phyloP scores from a whole-genome alignment of 2,329 filamentous ascomycete species.

The Sporothrix schenckii region DNA sequence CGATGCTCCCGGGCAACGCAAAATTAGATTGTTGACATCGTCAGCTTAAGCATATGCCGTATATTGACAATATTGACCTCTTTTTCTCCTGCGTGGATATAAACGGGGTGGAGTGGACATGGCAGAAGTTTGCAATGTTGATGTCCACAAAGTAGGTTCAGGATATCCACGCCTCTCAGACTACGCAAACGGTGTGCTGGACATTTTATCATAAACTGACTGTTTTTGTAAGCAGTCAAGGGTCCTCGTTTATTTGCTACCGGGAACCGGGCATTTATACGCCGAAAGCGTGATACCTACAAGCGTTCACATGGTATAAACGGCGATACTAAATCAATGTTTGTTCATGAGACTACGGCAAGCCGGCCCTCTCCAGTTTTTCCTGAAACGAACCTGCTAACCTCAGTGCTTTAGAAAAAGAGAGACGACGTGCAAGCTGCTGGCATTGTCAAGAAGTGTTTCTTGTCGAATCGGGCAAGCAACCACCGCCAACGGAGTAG shows the following conservation, averaged over 20 bases:
- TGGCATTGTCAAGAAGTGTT: neutral
- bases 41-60: neutral
- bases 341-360: neutral
- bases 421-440: neutral
- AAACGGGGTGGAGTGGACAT: neutral
- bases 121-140: neutral
- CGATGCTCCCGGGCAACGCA: neutral
- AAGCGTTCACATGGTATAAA: neutral
- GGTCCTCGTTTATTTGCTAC: too few relatives aligned
- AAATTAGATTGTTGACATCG: neutral
- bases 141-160: neutral
- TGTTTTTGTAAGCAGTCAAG: neutral
- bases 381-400: neutral
- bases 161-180: neutral
- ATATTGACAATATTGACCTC: neutral
- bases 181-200: neutral
- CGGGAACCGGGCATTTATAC: neutral
- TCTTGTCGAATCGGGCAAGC: neutral
- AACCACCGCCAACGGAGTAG: neutral
- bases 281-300: neutral
- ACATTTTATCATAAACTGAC: neutral
- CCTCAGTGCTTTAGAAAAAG: neutral
- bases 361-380: neutral
- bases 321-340: neutral
- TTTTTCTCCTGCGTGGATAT: neutral